Base-by-base conservation (phyloP, 1,284 basidiomycete species). In the Cutaneotrichosporon arboriforme region DNA sequence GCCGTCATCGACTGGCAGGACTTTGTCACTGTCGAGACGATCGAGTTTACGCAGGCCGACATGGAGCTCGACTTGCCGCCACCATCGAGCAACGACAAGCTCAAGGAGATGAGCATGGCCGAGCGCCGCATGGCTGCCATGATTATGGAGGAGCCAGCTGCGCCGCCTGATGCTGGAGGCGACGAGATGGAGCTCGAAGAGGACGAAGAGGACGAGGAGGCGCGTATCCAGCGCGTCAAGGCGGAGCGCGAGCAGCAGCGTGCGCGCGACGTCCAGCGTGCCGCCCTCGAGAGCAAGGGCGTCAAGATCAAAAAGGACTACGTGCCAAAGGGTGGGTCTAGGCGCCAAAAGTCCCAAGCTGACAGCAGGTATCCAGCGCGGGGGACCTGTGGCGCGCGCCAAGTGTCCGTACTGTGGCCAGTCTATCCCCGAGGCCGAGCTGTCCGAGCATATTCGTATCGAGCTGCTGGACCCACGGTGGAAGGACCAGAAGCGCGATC, bases 1-100 rank as follows among this genome's bases (percentile, higher is more conserved):
- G 88, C 90, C 44, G 89, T 93, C 70, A 97, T 99, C 68, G 96
- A 98, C 72, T 99, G 96, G 96, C 91, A 98, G 68, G 96, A 98
- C 75, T 98, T 97, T 77, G 90, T 93, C 48, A 90, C 97, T 55
- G 96, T 97, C 15, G 91, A 97, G 70, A 98, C 94, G 18, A 97
- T 98, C 63, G 96, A 98, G 73, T 96, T 98, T 67, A 98, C 96
- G 10, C 84, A 86, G 47, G 87, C 87, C 4, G 96, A 98, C 71
- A 85, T 88, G 55, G 84, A 85, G 39, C 85, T 92, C 23, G 92
- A 97, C 67, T 79, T 99, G 22, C 96, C 96, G 10, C 86, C 90
- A 21, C 96, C 96, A 0, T 94, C 94, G 82, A 93, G 84, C 62
- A 83, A 97, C 26, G 85, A 91, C 65, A 91, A 97, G 69, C 85